Base-by-base conservation (phyloP, 306 rosid species). In the Acmispon strigosus region DNA sequence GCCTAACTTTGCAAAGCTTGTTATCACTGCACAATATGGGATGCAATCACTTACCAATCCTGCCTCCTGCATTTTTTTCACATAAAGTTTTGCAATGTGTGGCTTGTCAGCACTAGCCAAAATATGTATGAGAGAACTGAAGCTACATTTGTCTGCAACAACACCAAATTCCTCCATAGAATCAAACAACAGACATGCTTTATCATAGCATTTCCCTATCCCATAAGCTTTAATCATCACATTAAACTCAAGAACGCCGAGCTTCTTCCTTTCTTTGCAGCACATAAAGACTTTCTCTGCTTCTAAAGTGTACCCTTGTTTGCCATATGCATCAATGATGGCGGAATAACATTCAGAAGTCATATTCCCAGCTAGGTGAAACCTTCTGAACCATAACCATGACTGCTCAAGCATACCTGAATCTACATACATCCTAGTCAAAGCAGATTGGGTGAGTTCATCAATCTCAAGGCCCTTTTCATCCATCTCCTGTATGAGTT, bases 151-250 rank as follows among this genome's bases (percentile, higher is more conserved):
- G 78, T 91, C 87, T 0, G 96, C 90, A 77, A 70, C 74, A 54
- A 89, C 56, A 22, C 81, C 88, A 74, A 69, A 74, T 63, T 43
- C 62, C 50, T 62, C 78, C 96, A 91, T 91, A 49, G 74, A 66
- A 74, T 91, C 91, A 81, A 89, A 91, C 76, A 85, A 32, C 12
- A 77, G 64, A 36, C 88, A 89, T 20, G 90, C 96, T 79, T 73
- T 75, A 51, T 51, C 82, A 55, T 84, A 85, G 37, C 75, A 76
- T 64, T 82, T 81, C 16, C 85, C 96, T 53, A 89, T 58, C 37
- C 97, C 97, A 75, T 84, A 91, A 66, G 97, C 93, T 67, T 91
- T 91, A 59, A 89, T 89, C 83, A 79, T 79, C 75, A 79, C 83
- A 73, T 79, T 79, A 73, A 66, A 51, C 45, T 0, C 83, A 22